A percentile compares a stretch with the other conserved stretches of the same genome.
Conservation (phyloP, 176 grass and related monocot genomes). For the Musa troglodytarum region DNA sequence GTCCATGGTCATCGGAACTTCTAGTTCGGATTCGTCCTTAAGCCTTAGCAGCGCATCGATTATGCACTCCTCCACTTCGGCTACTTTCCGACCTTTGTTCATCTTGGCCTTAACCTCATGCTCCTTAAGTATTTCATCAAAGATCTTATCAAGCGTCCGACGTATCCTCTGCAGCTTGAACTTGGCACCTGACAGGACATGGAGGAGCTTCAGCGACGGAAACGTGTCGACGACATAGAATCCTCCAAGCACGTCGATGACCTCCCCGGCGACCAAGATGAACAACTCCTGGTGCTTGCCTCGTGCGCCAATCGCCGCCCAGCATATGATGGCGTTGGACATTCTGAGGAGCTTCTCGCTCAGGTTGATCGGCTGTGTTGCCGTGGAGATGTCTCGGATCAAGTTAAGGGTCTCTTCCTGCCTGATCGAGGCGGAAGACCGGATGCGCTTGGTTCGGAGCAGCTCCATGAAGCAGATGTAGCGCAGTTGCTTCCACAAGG, state of each 20-base stretch:
- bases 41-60: conserved; percentile 37
- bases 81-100: background rate
- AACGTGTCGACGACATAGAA: conserved; percentile 46
- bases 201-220: conserved; percentile 17
- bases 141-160: conserved; percentile 29
- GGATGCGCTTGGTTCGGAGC: conserved; percentile 35
- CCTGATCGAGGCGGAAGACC: conserved; percentile 29
- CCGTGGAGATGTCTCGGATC: background rate
- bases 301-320: conserved; percentile 41
- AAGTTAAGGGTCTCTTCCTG: conserved; percentile 36
- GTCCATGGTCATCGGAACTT: conserved; percentile 28
- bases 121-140: conserved; percentile 44
- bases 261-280: conserved; percentile 4
- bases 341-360: conserved; percentile 28
- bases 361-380: conserved; percentile 24
- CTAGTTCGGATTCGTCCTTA: conserved; percentile 32
- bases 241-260: conserved; percentile 10
- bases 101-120: conserved; percentile 22
- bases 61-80: conserved; percentile 32
- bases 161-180: conserved; percentile 26
- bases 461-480: no score
- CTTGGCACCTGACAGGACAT: background rate
- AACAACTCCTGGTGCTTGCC: conserved; percentile 43
- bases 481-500: conserved; percentile 59
- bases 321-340: conserved; percentile 27